These are phyloP conservation scores for Oehlia diaphana DNA, from an alignment of 192 early-diverging fungal species.

Conservation along the genomic window DNA sequence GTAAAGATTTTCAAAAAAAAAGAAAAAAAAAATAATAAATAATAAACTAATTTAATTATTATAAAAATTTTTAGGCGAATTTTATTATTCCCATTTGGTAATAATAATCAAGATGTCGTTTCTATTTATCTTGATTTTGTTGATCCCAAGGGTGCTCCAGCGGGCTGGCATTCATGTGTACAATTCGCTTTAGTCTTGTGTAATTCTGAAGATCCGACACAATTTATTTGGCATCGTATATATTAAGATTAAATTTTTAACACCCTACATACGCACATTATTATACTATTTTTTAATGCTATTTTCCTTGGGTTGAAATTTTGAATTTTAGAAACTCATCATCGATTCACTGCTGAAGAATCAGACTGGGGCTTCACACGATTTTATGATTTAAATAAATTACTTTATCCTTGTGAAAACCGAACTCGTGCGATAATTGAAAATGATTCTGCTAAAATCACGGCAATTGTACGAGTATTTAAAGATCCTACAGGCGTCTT, in stretches of 20 bases:
- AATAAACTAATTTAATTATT: too few relatives aligned
- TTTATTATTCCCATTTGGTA: constrained; percentile 88
- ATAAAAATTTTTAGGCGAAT: constrained; percentile 63
- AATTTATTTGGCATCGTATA: constrained; percentile 52
- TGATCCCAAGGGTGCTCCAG: constrained; percentile 57
- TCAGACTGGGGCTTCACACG: constrained; percentile 96
- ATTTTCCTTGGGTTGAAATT: not conserved
- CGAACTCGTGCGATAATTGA: constrained; percentile 63
- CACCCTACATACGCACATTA: not conserved
- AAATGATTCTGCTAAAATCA: constrained; percentile 64
- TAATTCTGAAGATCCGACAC: constrained; percentile 66
- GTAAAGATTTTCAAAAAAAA: too few relatives aligned
- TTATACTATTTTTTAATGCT: not conserved
- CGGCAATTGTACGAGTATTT: constrained; percentile 72
- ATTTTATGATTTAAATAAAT: constrained; percentile 58
- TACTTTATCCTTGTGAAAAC: constrained; percentile 42
- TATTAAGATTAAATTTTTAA: constrained; percentile 23
- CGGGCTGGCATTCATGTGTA: constrained; percentile 81
- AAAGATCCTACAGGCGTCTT: constrained; percentile 89
- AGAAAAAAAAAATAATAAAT: too few relatives aligned
- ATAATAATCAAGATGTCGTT: constrained; percentile 61
- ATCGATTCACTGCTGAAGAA: constrained; percentile 81
- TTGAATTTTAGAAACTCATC: constrained; percentile 56
- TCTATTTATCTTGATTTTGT: constrained; percentile 89
- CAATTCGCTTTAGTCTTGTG: constrained; percentile 78